These are phyloP conservation scores for Brassica cretica DNA, from an alignment of 345 rosid genomes.

Conservation along the genomic window DNA sequence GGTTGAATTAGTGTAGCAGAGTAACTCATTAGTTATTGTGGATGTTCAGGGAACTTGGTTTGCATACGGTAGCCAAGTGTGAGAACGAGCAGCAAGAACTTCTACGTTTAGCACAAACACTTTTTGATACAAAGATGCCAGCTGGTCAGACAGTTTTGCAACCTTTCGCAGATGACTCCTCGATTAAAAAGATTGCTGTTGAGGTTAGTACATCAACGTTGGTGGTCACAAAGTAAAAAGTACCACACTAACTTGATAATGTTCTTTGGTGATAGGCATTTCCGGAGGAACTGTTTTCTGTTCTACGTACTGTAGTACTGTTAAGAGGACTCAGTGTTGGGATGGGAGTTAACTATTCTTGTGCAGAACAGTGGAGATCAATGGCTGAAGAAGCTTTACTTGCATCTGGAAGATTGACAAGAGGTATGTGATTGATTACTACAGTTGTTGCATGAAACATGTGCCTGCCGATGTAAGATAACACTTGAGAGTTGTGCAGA, in stretches of 20 bases:
- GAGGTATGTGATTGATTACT: constrained; percentile 39
- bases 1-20: not conserved
- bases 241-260: constrained; percentile 11
- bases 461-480: not conserved
- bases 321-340: constrained; percentile 94
- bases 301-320: constrained; percentile 80
- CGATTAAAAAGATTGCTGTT: constrained; percentile 73
- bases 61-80: constrained; percentile 61
- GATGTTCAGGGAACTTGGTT: constrained; percentile 74
- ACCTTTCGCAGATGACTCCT: constrained; percentile 83
- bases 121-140: constrained; percentile 91
- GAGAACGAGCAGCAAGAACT: constrained; percentile 69
- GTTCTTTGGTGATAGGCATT: constrained; percentile 53
- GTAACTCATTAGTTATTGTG: constrained; percentile 8
- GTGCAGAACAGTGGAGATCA: constrained; percentile 85
- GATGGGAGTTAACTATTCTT: constrained; percentile 76
- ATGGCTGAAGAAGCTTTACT: constrained; percentile 83
- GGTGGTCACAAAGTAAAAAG: not conserved
- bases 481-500: not conserved
- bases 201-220: constrained; percentile 44
- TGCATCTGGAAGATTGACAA: constrained; percentile 62
- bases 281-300: constrained; percentile 89
- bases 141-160: constrained; percentile 77
- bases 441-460: not conserved
- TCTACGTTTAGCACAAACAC: constrained; percentile 68